Base-by-base conservation (phyloP, 2,329 filamentous ascomycete species). In the Talaromyces islandicus region DNA sequence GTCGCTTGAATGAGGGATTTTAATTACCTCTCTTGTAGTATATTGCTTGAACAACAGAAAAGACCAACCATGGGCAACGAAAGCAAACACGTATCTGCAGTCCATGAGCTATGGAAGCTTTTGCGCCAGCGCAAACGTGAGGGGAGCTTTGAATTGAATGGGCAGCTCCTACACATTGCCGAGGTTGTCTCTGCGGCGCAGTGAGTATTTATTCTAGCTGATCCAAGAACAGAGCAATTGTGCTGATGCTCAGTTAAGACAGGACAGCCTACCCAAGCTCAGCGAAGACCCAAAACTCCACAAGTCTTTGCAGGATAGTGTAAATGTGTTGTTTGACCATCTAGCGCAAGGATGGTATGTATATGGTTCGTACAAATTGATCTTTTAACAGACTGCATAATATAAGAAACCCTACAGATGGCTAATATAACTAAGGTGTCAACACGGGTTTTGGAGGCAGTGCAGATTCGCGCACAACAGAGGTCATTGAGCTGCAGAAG, bases 401-500 rank as follows among this genome's bases (percentile, higher is more conserved):
- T 10, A 32, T 11, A 32, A 11, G 30, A 41, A 24, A 24, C 17
- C 17, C 4, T 35, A 50, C 11, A 29, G 30, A 10, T 29, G 50
- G 35, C 7, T 30, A 5, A 58, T 50, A 54, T 48, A 24, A 27
- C 25, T 14, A 32, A 59, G 85, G 85, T 11, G 83, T 88, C 51
- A 88, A 85, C 63, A 89, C 86, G 0, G 86, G 85, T 6, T 88
- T 88, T 62, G 87, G 86, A 6, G 86, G 85, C 27, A 86, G 81
- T 57, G 87, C 87, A n/a, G 83, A 88, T 66, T 78, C 81, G 0
- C 78, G 85, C 3, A 87, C 84, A 1, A 72, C 75, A 7, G 70
- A 81, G 32, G 71, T 78, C 46, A 65, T 72, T 25, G 76, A 73
- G n/a, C 77, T 87, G 6, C 85, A 88, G 67, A 75, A 75, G n/a